Conservation (phyloP, 2,329 filamentous ascomycete genomes). For the Pezicula neosporulosa region DNA sequence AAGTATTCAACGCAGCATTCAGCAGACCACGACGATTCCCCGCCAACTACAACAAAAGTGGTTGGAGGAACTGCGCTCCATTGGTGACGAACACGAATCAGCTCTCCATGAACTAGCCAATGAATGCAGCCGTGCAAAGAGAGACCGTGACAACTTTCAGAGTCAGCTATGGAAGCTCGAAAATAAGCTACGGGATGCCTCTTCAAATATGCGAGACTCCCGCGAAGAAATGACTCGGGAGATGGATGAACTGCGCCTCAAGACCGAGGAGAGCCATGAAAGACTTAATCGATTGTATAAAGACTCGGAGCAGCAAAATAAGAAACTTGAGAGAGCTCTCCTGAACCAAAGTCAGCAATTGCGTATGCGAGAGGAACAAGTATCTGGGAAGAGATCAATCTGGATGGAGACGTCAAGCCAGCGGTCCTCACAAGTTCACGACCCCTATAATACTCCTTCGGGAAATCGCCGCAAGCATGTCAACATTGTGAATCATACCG, state of each 20-base stretch:
- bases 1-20: conserved; percentile 1
- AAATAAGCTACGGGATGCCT: background rate
- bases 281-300: conserved; percentile 3
- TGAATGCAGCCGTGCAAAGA: conserved; percentile 3
- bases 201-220: background rate
- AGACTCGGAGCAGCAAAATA: conserved; percentile 3
- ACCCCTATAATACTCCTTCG: conserved; percentile 18
- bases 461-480: no score
- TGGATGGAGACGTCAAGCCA: conserved; percentile 16
- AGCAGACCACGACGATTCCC: background rate
- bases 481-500: no score
- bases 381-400: conserved; percentile 14
- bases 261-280: conserved; percentile 2
- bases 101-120: conserved; percentile 1
- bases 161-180: conserved; percentile 3
- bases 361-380: conserved; percentile 9
- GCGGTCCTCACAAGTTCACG: background rate
- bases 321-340: conserved; percentile 10
- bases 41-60: conserved; percentile 2
- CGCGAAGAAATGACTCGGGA: background rate
- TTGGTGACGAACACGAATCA: conserved; percentile 4
- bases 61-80: background rate
- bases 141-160: conserved; percentile 3
- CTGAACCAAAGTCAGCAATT: conserved; percentile 10
- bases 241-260: background rate